Evolutionary conservation across 805 yeast species (phyloP), one percentile per base, ranked within the genome.

Genomic region (Gaillardinia entomophila): DNA sequence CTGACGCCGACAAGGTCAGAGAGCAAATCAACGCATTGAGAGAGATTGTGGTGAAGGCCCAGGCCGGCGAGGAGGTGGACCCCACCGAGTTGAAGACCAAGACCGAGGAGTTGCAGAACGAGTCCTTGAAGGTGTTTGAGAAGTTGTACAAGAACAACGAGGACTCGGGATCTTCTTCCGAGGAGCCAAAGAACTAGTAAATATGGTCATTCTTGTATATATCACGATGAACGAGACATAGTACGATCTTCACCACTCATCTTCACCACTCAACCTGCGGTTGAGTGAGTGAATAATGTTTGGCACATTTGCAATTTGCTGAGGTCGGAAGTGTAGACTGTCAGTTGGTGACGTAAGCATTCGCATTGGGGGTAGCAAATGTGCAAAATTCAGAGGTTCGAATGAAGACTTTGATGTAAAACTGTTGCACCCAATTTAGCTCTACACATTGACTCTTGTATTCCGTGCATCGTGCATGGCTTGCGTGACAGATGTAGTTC

Each of bases 101-200:
- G 73, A 77, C 85, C 46, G 87, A 81, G 44, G 84, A 77, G 53
- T 68, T 83, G 59, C 89, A 83, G 67, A 75, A 68, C 51, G 73
- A 81, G 48, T 78, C 90, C 12, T 71, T 84, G 68, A 79, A 79
- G 61, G 73, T 83, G 46, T 82, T 84, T 56, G 86, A 80, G 65
- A 77, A 82, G 71, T 65, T 79, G 55, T 55, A 57, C 48, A 57
- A 57, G 41, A 48, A 52, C 47, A 48, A 48, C 33, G 54, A 48
- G 24, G 39, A 41, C 41, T 41, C 37, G 26, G 35, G 33, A 30
- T 35, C 38, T 24, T 40, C 48, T 17, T 41, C 52, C 24, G 52
- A 46, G 41, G 49, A 51, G 42, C 54, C 56, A 47, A 51, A 53
- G 43, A 51, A 53, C 41, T 54, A 53, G 25, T 23, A 23, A 6